Base-by-base conservation (phyloP, 2,329 filamentous ascomycete species). In the Penicillium sp. region DNA sequence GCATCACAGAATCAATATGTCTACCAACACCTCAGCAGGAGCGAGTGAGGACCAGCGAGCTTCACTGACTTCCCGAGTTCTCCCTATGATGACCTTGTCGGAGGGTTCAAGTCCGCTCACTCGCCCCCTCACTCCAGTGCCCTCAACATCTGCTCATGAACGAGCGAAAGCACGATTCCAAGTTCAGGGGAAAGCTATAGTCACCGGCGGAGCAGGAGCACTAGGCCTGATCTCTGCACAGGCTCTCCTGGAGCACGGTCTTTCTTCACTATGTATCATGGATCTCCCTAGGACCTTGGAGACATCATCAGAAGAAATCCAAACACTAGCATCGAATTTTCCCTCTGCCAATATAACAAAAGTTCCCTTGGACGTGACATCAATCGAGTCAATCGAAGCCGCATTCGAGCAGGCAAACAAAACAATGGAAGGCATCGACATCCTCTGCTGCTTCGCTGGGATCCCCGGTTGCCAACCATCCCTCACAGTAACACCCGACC, bases 161-260 rank as follows among this genome's bases (percentile, higher is more conserved):
- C 33, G 63, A 49, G 35, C 59, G 50, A 29, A 62, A 62, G 27
- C 42, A 8, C 62, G 64, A 25, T 67, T 66, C n/a, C 50, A 58
- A n/a, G 65, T 69, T 2, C 46, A 47, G 13, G 64, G 65, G 2
- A 68, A 67, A 31, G 67, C 64, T 0, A 59, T 69, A 35, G 81
- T 90, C 13, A 89, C 88, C 0, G 88, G 88, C 19, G 88, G 87
- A 33, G 82, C 85, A 15, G 88, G 88, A 4, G 85, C 82, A 12
- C 77, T 89, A 0, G 87, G 84, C 7, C 77, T 87, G 9, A 78
- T 80, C 55, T 80, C 82, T 29, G 82, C 82, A 1, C 76, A 80
- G 49, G 87, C 87, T 2, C 80, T 91, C 21, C 84, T 90, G 38
- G 86, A 90, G 71, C 88, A 90, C 67, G 88, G 88, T 8, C 76